Percentiles rank a stretch among this genome's conserved stretches.
Evolutionary conservation across 2,329 filamentous ascomycete genomes (phyloP).

Genomic region (Penicillium sp.): DNA sequence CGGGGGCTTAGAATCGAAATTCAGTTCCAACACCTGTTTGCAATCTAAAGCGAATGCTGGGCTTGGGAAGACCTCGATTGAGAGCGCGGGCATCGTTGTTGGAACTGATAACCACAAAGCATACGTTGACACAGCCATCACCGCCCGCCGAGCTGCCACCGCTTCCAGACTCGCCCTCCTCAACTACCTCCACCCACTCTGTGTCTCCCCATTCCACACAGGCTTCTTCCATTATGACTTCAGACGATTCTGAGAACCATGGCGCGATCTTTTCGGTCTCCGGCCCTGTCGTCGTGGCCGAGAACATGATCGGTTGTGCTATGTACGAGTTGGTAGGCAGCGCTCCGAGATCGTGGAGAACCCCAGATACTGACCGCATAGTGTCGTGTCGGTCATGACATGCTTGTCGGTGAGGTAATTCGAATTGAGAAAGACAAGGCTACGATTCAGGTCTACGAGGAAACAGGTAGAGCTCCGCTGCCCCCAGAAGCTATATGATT

Average conservation of each 20-base stretch:
- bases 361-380: constrained; percentile 35
- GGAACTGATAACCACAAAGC: constrained; percentile 52
- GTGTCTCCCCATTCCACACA: constrained; percentile 26
- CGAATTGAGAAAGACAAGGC: constrained; percentile 93
- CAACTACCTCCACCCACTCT: constrained; percentile 35
- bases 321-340: constrained; percentile 93
- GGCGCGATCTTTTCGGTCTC: constrained; percentile 71
- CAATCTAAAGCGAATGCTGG: constrained; percentile 50
- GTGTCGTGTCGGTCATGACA: constrained; percentile 89
- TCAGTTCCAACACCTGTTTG: constrained; percentile 4
- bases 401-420: constrained; percentile 95
- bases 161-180: constrained; percentile 45
- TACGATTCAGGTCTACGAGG: constrained; percentile 98
- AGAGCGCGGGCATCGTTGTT: constrained; percentile 61
- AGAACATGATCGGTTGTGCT: constrained; percentile 97
- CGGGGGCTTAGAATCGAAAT: not conserved
- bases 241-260: constrained; percentile 53
- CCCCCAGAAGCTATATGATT: constrained; percentile 2
- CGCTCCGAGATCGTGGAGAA: constrained; percentile 7
- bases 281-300: constrained; percentile 89
- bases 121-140: constrained; percentile 31
- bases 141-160: constrained; percentile 43
- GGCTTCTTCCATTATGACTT: constrained; percentile 42
- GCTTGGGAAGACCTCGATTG: constrained; percentile 56
- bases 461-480: constrained; percentile 66